Evolutionary conservation across 306 rosid species (phyloP), one percentile per base, ranked within the genome.

Genomic region (Fagus crenata): DNA sequence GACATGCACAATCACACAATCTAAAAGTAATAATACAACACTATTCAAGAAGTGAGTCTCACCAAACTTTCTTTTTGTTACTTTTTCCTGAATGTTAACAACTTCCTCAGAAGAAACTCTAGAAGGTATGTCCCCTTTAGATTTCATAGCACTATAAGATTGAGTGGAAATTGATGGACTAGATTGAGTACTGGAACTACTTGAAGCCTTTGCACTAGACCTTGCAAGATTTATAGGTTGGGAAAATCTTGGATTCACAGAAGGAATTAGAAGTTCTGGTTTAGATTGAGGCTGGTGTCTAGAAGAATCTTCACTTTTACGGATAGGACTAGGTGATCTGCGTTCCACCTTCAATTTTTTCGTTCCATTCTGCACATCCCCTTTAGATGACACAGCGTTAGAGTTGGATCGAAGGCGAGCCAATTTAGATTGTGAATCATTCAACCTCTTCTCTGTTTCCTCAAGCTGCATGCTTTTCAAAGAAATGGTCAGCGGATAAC

Each of bases 31-130:
- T 8, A 76, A 73, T 18, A 42, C 13, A 83, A 74, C 49, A 17
- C 67, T 18, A 74, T 12, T 32, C 67, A 73, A 82, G 51, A 73
- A 35, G 54, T 65, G 5, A 79, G 77, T 73, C 87, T 78, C 81
- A 92, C 98, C 98, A 61, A 87, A 72, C 78, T 90, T 95, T 73
- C 98, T 77, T 82, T 95, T 95, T 15, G 87, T 86, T 74, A 90
- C 91, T 82, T 51, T 90, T n/a, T 86, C 93, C 78, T 85, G 84
- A 69, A 60, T 49, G 85, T 89, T 87, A 77, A 61, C 63, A 42
- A 49, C 74, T 46, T 89, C 92, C 76, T 88, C 85, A 43, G 85
- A 73, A 64, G 86, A 78, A 68, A 37, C 69, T 75, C 80, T 88
- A 7, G 61, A 75, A 51, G 84, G 40, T 74, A 59, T 90, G 4